These are phyloP conservation scores for Delonix regia DNA, from an alignment of 306 rosid species.

Conservation along the genomic window DNA sequence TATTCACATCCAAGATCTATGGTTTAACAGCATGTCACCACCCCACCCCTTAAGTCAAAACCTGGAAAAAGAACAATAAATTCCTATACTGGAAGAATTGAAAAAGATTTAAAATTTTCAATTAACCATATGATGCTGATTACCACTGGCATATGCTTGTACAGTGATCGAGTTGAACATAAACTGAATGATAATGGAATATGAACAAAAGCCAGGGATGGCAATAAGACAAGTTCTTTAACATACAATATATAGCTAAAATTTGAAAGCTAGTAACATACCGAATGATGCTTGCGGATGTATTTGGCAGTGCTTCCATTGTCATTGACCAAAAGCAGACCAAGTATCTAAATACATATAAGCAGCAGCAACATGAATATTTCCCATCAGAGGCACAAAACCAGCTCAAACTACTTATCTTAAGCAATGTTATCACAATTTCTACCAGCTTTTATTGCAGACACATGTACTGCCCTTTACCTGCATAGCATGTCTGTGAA, in stretches of 20 bases:
- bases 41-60: slow-evolving; percentile 29
- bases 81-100: slow-evolving; percentile 9
- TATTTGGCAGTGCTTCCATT: slow-evolving; percentile 97
- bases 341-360: slow-evolving; percentile 71
- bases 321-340: slow-evolving; percentile 95
- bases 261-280: slow-evolving; percentile 51
- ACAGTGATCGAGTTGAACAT: slow-evolving; percentile 22
- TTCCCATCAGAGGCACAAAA: slow-evolving; percentile 34
- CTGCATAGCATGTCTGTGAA: slow-evolving; percentile 99
- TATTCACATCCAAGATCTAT: slow-evolving; percentile 31
- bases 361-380: slow-evolving; percentile 40
- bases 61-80: slow-evolving; percentile 16
- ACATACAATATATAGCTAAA: slow-evolving; percentile 1
- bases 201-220: slow-evolving; percentile 21
- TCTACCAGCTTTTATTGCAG: slow-evolving; percentile 18
- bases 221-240: slow-evolving; percentile 10
- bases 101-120: slow-evolving; percentile 21
- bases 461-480: slow-evolving; percentile 47
- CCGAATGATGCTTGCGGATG: slow-evolving; percentile 95
- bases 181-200: slow-evolving; percentile 32
- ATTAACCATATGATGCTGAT: slow-evolving; percentile 16
- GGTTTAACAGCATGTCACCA: background rate
- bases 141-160: slow-evolving; percentile 24
- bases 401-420: slow-evolving; percentile 35
- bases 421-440: slow-evolving; percentile 16